These are phyloP conservation scores for Ampelomyces quisqualis DNA, from an alignment of 2,329 filamentous ascomycete genomes.

Conservation along the genomic window DNA sequence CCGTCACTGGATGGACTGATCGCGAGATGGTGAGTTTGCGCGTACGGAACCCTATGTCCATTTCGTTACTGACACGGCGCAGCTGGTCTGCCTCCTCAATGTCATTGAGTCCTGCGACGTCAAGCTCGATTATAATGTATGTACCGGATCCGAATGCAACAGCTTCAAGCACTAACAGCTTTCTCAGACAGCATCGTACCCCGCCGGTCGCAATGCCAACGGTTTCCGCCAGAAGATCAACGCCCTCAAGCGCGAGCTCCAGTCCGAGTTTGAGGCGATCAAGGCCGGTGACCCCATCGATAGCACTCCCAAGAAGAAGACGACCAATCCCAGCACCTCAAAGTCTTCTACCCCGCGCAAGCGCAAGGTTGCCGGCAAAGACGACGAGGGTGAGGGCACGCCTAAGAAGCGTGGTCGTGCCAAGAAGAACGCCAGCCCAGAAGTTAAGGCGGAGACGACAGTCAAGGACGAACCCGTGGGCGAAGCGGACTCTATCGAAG, in stretches of 20 bases:
- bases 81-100: conserved; percentile 18
- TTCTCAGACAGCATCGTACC: conserved; percentile 20
- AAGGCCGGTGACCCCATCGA: background rate
- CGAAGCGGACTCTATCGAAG: no score
- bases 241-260: background rate
- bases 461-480: conserved; percentile 4
- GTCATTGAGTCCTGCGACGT: conserved; percentile 4
- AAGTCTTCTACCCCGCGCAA: conserved; percentile 16
- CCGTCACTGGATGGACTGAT: conserved; percentile 14
- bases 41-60: background rate
- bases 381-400: conserved; percentile 1
- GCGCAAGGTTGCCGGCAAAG: conserved; percentile 19
- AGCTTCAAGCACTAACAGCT: background rate
- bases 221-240: conserved; percentile 1
- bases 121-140: conserved; percentile 20
- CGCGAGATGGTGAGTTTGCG: conserved; percentile 13
- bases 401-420: conserved; percentile 8
- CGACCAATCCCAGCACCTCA: conserved; percentile 3
- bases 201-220: conserved; percentile 7
- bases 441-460: conserved; percentile 1
- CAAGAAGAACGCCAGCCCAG: conserved; percentile 3
- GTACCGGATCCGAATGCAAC: background rate
- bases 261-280: background rate
- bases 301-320: conserved; percentile 21
- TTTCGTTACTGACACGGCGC: conserved; percentile 1